Evolutionary conservation across 1,139 yeast species (phyloP), one percentile per base, ranked within the genome.

Genomic region (Hyphopichia buzzinii): DNA sequence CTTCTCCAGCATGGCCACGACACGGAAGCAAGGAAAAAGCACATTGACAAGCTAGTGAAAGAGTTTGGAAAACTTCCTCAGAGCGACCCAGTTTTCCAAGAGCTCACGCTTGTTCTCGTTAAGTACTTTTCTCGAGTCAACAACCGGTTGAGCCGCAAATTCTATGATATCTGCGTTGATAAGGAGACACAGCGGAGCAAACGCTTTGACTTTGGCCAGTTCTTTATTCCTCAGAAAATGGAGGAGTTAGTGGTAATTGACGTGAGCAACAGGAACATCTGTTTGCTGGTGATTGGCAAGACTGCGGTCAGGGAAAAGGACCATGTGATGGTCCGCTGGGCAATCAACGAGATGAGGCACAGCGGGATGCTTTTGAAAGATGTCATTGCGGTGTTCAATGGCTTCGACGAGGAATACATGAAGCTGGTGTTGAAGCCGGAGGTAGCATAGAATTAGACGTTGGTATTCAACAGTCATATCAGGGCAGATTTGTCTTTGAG

Each of bases 331-430:
- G 33, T 63, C 3, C 35, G 41, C 17, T 70, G 75, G 75, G 47
- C 55, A 17, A 50, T 63, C 6, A 52, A 54, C 4, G 72, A 67
- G 44, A 50, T 67, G 46, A 49, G 66, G 36, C 39, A 41, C 11
- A 39, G 49, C 26, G 75, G 75, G 2, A 43, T 60, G 33, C 47
- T 55, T 6, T 38, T 59, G 3, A 34, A 42, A 15, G 68, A 64
- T 30, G 51, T 50, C 13, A 30, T 51, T 14, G 25, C 12, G 27
- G 54, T 12, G 19, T 31, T 49, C 17, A 24, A 28, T 14, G 22
- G 24, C 11, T 28, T 39, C 24, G 44, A 41, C 24, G 30, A 42
- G 15, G 40, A 39, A 4, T 46, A 37, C 25, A 13, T 48, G 23
- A 29, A 35, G 8, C 27, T 27, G 15, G 30, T 41, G 17, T 28